phyloP scores from a whole-genome alignment of 495 filamentous ascomycete genomes.

The Durotheca rogersii region DNA sequence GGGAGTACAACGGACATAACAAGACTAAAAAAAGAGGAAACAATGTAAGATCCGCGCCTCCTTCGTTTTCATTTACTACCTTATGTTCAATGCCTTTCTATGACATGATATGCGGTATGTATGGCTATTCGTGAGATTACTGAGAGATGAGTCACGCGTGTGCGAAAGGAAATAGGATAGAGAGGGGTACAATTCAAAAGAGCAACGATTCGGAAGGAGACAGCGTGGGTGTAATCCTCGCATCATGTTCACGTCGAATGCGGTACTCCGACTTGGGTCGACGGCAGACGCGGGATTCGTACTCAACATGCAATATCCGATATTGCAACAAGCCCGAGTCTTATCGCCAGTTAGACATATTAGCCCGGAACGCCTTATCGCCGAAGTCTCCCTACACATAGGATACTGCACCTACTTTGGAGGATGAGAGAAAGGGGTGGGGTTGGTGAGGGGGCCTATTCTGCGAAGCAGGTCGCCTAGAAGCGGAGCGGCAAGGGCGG shows the following conservation, averaged over 20 bases:
- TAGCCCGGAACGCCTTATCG: too few relatives aligned
- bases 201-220: slow-evolving; percentile 20
- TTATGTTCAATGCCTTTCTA: slow-evolving; percentile 25
- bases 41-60: too few relatives aligned
- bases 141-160: slow-evolving; percentile 15
- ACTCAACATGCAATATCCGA: too few relatives aligned
- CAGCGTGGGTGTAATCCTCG: slow-evolving; percentile 13
- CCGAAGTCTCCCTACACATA: too few relatives aligned
- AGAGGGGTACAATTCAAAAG: slow-evolving; percentile 10
- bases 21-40: slow-evolving; percentile 1
- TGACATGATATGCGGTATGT: too few relatives aligned
- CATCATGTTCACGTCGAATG: slow-evolving; percentile 9
- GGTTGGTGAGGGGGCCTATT: neutral
- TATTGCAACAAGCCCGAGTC: too few relatives aligned
- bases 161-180: slow-evolving; percentile 23
- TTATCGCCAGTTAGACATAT: too few relatives aligned
- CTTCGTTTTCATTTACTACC: slow-evolving; percentile 28
- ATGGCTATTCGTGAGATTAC: slow-evolving; percentile 9
- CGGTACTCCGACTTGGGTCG: neutral
- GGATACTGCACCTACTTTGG: too few relatives aligned
- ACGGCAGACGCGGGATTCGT: too few relatives aligned
- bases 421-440: slow-evolving; percentile 4
- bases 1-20: too few relatives aligned
- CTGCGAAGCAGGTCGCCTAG: slow-evolving; percentile 6
- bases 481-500: slow-evolving; percentile 8